Percentiles rank a stretch among this genome's conserved stretches.
Conservation (phyloP, 768 basidiomycete genomes). For the Lactifluus pinguis region DNA sequence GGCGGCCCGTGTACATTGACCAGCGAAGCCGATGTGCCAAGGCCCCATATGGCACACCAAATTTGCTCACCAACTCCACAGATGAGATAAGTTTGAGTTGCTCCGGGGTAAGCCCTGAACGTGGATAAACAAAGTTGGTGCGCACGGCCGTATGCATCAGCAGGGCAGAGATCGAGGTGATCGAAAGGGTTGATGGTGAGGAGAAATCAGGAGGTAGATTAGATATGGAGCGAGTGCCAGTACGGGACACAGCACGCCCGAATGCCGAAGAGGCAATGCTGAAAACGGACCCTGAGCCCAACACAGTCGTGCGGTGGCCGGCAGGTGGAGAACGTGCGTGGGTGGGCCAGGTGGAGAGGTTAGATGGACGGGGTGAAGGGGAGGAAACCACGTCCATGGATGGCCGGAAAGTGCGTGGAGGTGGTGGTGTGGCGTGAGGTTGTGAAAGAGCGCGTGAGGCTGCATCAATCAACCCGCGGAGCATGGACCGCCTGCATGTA, state of each 20-base stretch:
- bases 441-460: conserved; percentile 15
- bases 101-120: conserved; percentile 51
- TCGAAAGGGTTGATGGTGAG: conserved; percentile 61
- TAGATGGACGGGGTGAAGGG: conserved; percentile 8
- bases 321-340: conserved; percentile 8
- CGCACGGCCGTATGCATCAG: conserved; percentile 64
- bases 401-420: background rate
- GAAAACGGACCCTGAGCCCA: conserved; percentile 31
- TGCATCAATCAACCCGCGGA: conserved; percentile 26
- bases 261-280: conserved; percentile 31
- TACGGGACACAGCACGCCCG: conserved; percentile 38
- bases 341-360: conserved; percentile 5
- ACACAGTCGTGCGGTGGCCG: conserved; percentile 30
- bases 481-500: conserved; percentile 35
- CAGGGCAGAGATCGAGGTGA: conserved; percentile 67
- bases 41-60: conserved; percentile 71
- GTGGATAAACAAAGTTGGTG: conserved; percentile 63
- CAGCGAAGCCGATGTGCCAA: conserved; percentile 42
- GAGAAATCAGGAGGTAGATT: conserved; percentile 32
- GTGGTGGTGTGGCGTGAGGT: background rate
- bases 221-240: conserved; percentile 35
- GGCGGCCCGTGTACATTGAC: conserved; percentile 35
- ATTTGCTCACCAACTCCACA: conserved; percentile 54
- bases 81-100: conserved; percentile 62
- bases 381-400: too few relatives aligned